Evolutionary conservation across 192 early-diverging fungal genomes (phyloP).

Genomic region (Chytriomyces confervae): DNA sequence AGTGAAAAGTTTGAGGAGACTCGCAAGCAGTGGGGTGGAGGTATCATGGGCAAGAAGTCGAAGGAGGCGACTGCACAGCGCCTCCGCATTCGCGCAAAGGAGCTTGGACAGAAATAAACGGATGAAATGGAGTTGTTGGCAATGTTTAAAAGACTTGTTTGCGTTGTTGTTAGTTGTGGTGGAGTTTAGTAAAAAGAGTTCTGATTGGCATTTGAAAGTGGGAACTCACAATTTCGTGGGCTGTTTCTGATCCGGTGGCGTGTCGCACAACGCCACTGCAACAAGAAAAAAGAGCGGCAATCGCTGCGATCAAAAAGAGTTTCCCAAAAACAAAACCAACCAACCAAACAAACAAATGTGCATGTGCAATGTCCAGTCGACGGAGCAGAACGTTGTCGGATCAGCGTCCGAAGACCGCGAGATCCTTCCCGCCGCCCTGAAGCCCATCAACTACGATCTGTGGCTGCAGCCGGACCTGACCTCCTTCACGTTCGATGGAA

Average conservation of each 20-base stretch:
- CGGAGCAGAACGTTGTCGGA: neutral
- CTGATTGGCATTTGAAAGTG: no score
- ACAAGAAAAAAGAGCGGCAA: no score
- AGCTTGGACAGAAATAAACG: conserved; percentile 37
- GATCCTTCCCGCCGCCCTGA: neutral
- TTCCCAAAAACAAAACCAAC: neutral
- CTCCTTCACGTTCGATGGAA: conserved; percentile 77
- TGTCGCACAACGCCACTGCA: no score
- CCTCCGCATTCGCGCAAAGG: conserved; percentile 14
- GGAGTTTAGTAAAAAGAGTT: no score
- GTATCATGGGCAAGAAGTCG: conserved; percentile 76
- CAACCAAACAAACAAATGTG: neutral
- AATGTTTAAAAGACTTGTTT: no score
- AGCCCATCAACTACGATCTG: neutral
- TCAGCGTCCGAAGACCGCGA: neutral
- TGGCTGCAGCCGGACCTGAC: conserved; percentile 22
- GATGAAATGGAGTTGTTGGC: no score
- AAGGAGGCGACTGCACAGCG: conserved; percentile 36
- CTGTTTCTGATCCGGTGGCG: no score
- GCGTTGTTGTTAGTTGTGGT: no score
- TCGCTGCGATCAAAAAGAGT: neutral
- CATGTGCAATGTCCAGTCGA: conserved; percentile 33
- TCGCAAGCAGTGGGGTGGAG: conserved; percentile 97
- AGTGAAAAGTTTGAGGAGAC: conserved; percentile 88
- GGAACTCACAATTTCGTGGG: no score